Evolutionary conservation across 768 basidiomycete genomes (phyloP), one percentile per base, ranked within the genome.

Genomic region (Rhizopogon vesiculosus): DNA sequence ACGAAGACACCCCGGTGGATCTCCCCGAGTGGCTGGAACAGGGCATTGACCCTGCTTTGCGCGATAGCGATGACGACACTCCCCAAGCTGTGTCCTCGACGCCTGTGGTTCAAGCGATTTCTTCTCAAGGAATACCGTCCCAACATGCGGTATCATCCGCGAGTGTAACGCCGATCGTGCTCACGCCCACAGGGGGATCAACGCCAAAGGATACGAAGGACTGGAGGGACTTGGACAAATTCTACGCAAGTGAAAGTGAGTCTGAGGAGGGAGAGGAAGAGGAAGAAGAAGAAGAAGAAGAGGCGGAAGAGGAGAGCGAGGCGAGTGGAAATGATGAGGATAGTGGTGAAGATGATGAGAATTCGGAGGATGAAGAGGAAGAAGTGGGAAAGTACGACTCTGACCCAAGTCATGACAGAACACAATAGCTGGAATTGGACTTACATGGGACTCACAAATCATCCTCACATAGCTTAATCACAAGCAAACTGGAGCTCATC

Each of bases 1-100:
- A 25, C 3, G 15, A 55, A 8, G 66, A 69, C 29, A 74, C 68
- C 33, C 50, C 75, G 56, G 22, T 38, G 22, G 35, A 49, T 54
- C 69, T 96, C 0, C 91, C 92, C 0, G 91, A 92, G 62, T 97
- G 95, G 95, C 77, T 89, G 5, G 92, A 95, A 68, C 77, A 82
- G 53, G 93, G 93, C 0, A 91, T 91, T 4, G 91, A 93, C 60
- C 73, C 89, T 1, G 76, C 80, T 0, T 70, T 98, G 54, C 80
- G 95, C 56, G 87, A 93, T 57, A 76, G 73, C 18, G 81, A 79
- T 45, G 85, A 87, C 9, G 87, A 87, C 54, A 60, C 61, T 1
- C 65, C 69, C 18, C 48, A 49, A 49, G 33, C 10, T 25, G 19
- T n/a, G 7, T n/a, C 35, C 9, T 49, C 22, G 9, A 22, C 16